phyloP scores from a whole-genome alignment of 2,329 filamentous ascomycete species.

The Aureobasidium uvarum region DNA sequence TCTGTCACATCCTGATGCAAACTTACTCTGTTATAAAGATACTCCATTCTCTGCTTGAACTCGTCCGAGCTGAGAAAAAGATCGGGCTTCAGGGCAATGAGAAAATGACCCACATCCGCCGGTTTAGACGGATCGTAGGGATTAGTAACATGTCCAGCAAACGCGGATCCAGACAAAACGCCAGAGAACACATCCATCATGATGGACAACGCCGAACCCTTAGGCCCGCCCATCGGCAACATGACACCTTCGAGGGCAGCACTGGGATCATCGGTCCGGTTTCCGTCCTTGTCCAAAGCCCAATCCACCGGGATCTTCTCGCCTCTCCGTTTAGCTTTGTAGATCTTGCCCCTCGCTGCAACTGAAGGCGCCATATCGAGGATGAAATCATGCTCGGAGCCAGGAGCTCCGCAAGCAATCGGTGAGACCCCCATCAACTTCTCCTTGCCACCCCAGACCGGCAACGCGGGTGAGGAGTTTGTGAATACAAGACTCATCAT shows the following conservation, averaged over 20 bases:
- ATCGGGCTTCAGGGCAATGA: slow-evolving; percentile 41
- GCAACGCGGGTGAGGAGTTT: slow-evolving; percentile 64
- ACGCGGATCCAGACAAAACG: slow-evolving; percentile 72
- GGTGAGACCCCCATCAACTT: slow-evolving; percentile 71
- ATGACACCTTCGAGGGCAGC: slow-evolving; percentile 73
- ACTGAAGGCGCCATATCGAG: slow-evolving; percentile 68
- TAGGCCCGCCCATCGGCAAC: slow-evolving; percentile 82
- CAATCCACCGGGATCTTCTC: slow-evolving; percentile 67
- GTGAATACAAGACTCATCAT: slow-evolving; percentile 60
- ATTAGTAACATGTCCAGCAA: slow-evolving; percentile 71
- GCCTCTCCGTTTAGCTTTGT: slow-evolving; percentile 63
- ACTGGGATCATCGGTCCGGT: slow-evolving; percentile 57
- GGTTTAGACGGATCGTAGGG: slow-evolving; percentile 65
- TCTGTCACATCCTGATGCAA: background rate
- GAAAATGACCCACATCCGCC: slow-evolving; percentile 41
- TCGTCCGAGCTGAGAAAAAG: slow-evolving; percentile 39
- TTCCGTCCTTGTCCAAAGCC: slow-evolving; percentile 69
- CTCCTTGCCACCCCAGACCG: slow-evolving; percentile 63
- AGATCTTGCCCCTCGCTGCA: slow-evolving; percentile 65
- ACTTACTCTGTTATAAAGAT: slow-evolving; percentile 50
- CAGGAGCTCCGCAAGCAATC: slow-evolving; percentile 70
- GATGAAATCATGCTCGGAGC: slow-evolving; percentile 60
- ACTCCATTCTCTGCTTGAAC: slow-evolving; percentile 52
- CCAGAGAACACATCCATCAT: slow-evolving; percentile 93
- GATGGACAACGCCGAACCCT: slow-evolving; percentile 71